Evolutionary conservation across 176 grass and related monocot genomes (phyloP).

Genomic region (Hsuehochloa calcarea): DNA sequence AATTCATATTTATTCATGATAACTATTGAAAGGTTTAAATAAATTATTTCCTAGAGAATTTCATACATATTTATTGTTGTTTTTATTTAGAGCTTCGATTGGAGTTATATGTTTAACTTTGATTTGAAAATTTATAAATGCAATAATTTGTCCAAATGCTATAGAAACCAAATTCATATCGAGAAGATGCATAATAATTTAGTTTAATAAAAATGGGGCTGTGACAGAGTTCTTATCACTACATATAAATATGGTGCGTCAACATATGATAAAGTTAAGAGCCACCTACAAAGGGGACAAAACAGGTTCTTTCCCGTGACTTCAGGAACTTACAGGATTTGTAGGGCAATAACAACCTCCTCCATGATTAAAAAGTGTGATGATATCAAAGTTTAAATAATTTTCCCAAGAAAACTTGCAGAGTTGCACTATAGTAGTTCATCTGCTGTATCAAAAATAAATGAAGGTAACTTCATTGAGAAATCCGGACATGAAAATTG

Average conservation of each 20-base stretch:
- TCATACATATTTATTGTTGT: no score
- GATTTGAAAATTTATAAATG: no score
- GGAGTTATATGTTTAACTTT: no score
- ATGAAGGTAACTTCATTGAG: not conserved
- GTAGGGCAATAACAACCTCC: not conserved
- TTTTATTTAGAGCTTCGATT: no score
- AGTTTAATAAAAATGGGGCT: no score
- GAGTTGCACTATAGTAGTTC: slow-evolving; percentile 21
- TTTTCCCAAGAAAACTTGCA: slow-evolving; percentile 1
- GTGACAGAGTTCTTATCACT: slow-evolving; percentile 17
- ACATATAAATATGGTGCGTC: not conserved
- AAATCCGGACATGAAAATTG: slow-evolving; percentile 22
- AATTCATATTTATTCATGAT: no score
- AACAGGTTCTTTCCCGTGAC: not conserved
- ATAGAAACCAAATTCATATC: no score
- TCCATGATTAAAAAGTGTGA: slow-evolving; percentile 20
- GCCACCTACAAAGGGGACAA: not conserved
- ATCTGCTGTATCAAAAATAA: slow-evolving; percentile 12
- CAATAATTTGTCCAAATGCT: no score
- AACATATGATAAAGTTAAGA: not conserved
- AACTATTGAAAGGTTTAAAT: no score
- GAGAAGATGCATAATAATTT: no score
- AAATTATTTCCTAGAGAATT: no score
- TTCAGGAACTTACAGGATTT: slow-evolving; percentile 28
- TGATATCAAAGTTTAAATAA: slow-evolving; percentile 16